A percentile compares a stretch with the other conserved stretches of the same genome.
phyloP scores from a whole-genome alignment of 1,284 basidiomycete genomes.

The Coniferiporia weirii region DNA sequence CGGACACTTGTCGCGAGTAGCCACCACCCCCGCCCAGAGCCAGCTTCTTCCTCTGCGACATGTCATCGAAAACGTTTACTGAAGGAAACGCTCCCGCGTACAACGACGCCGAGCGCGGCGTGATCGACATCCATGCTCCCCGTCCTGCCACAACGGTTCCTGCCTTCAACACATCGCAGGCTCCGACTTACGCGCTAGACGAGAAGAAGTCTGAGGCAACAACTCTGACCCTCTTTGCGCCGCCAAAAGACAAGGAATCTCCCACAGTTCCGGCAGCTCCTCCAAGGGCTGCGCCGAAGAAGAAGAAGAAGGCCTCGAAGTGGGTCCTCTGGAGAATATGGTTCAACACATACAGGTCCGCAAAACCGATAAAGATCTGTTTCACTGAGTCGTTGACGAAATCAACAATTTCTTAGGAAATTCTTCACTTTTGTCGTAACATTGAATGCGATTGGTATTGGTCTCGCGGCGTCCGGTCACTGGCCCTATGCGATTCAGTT shows the following conservation, averaged over 20 bases:
- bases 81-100: slow-evolving; percentile 15
- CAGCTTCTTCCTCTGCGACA: neutral
- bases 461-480: slow-evolving; percentile 55
- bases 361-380: slow-evolving; percentile 4
- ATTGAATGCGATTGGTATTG: slow-evolving; percentile 56
- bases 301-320: slow-evolving; percentile 45
- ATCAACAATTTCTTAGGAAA: slow-evolving; percentile 38
- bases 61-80: slow-evolving; percentile 7
- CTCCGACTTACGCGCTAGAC: slow-evolving; percentile 14
- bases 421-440: slow-evolving; percentile 56
- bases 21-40: slow-evolving; percentile 5
- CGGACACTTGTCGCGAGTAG: slow-evolving; percentile 4
- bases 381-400: neutral
- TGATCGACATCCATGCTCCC: slow-evolving; percentile 24
- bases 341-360: slow-evolving; percentile 66
- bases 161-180: slow-evolving; percentile 10
- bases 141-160: slow-evolving; percentile 12
- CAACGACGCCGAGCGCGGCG: slow-evolving; percentile 56
- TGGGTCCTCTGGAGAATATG: slow-evolving; percentile 57
- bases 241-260: slow-evolving; percentile 16
- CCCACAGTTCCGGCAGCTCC: slow-evolving; percentile 14
- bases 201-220: slow-evolving; percentile 16
- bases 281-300: slow-evolving; percentile 27
- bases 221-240: slow-evolving; percentile 6
- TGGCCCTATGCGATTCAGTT: slow-evolving; percentile 58